Base-by-base conservation (phyloP, 2,329 filamentous ascomycete genomes). In the Zymoseptoria brevis region DNA sequence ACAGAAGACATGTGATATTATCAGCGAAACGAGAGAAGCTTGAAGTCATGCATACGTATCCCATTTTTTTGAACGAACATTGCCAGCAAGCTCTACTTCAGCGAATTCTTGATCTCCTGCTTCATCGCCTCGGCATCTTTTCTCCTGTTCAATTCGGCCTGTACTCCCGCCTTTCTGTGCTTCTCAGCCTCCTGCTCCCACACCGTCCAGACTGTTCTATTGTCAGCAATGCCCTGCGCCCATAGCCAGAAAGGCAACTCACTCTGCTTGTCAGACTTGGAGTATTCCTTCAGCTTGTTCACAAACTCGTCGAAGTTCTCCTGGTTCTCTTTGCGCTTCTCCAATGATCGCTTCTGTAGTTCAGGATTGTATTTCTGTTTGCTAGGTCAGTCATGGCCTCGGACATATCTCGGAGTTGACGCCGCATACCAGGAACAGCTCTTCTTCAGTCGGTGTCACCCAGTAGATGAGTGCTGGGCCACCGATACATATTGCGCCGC, bases 241-340 rank as follows among this genome's bases (percentile, higher is more conserved):
- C 1, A 54, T 21, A 11, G 57, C 50, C 54, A 21, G 30, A 22
- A 9, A 3, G 22, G 55, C 8, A 7, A 78, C 87, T 62, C 80
- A 96, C 91, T 96, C 50, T 89, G 89, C 77, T 93, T 96, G 71
- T 96, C 87, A 13, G 88, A 94, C 77, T 92, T 95, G 24, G 90
- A 89, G 73, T 92, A 90, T 68, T 93, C 84, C 80, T 96, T 96
- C 72, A 99, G 75, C 68, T 87, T 85, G 54, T 72, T 82, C 26
- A 96, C 88, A 70, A 96, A 97, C 58, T 91, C 83, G 71, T 96
- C 89, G 68, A 96, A 96, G 60, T 96, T 91, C 74, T 92, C 82
- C 71, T 94, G 85, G 61, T 83, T 83, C 72, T 88, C 84, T 59
- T 87, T 81, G 19, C 90, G 83, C 60, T 86, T 83, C 74, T 92